Conservation (phyloP, 2,329 filamentous ascomycete species). For the Neopestalotiopsis sp. region DNA sequence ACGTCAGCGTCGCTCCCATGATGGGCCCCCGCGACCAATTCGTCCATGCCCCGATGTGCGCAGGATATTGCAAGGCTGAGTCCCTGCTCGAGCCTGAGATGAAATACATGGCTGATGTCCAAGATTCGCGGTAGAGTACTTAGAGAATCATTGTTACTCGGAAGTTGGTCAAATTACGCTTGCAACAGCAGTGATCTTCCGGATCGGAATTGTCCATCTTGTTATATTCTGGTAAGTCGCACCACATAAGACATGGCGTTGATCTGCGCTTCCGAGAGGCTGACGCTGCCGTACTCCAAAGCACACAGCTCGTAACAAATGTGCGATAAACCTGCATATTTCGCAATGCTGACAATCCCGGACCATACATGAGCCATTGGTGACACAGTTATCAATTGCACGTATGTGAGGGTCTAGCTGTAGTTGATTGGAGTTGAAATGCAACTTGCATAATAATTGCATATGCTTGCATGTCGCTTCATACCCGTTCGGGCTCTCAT, state of each 20-base stretch:
- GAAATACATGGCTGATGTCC: background rate
- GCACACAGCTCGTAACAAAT: background rate
- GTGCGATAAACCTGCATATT: background rate
- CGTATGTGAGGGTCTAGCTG: no score
- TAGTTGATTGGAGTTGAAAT: no score
- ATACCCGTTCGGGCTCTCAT: no score
- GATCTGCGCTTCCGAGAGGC: background rate
- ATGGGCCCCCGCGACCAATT: constrained; percentile 22
- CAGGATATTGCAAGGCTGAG: background rate
- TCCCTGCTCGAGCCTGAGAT: background rate
- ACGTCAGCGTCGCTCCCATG: constrained; percentile 22
- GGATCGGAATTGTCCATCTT: background rate
- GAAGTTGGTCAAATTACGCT: background rate
- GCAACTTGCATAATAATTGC: no score
- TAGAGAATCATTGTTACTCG: background rate
- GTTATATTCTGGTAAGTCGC: background rate
- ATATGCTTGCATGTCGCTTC: no score
- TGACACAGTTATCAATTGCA: no score
- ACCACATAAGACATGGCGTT: background rate
- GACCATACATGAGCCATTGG: no score
- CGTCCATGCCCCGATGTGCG: constrained; percentile 18
- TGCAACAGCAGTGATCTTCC: background rate
- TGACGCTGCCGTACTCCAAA: no score
- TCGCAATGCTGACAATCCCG: background rate
- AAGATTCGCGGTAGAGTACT: background rate